Conservation (phyloP, 2,329 filamentous ascomycete genomes). For the Pseudocercospora fijiensis region DNA sequence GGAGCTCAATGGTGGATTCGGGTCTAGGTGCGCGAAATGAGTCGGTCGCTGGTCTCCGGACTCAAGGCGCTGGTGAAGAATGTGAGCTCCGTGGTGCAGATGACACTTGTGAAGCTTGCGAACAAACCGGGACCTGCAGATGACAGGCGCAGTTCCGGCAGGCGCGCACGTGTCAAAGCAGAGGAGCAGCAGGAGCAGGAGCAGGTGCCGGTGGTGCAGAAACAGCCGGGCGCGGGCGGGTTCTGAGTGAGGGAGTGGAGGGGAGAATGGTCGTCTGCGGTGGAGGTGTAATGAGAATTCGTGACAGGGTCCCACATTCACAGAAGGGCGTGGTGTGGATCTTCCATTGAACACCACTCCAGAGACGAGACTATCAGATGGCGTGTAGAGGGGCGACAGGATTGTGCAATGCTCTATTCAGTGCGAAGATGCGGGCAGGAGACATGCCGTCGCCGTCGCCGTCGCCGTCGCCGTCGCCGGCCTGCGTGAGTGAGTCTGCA, state of each 20-base stretch:
- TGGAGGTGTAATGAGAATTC: background rate
- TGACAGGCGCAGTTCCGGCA: constrained; percentile 1
- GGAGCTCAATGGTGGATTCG: background rate
- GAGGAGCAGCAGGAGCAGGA: background rate
- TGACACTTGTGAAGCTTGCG: constrained; percentile 1
- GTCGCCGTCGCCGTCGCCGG: no score
- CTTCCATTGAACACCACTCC: no score
- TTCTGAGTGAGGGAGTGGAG: background rate
- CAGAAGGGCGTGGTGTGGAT: background rate
- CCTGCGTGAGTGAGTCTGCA: background rate
- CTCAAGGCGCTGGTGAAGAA: background rate
- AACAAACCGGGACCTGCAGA: constrained; percentile 3
- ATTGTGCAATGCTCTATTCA: constrained; percentile 10
- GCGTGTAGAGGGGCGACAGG: constrained; percentile 13
- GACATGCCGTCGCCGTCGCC: background rate
- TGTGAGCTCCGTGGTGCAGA: background rate
- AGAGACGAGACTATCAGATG: constrained; percentile 5
- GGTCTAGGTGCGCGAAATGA: background rate
- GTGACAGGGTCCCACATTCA: background rate
- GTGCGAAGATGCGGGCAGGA: background rate
- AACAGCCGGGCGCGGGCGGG: background rate
- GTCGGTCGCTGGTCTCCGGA: background rate
- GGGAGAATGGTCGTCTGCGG: background rate
- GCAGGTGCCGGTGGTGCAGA: no score
- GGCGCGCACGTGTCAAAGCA: constrained; percentile 5